Percentiles rank a stretch among this genome's conserved stretches.
These are phyloP conservation scores for Clarireedia monteithiana DNA, from an alignment of 2,329 filamentous ascomycete genomes.

Conservation along the genomic window DNA sequence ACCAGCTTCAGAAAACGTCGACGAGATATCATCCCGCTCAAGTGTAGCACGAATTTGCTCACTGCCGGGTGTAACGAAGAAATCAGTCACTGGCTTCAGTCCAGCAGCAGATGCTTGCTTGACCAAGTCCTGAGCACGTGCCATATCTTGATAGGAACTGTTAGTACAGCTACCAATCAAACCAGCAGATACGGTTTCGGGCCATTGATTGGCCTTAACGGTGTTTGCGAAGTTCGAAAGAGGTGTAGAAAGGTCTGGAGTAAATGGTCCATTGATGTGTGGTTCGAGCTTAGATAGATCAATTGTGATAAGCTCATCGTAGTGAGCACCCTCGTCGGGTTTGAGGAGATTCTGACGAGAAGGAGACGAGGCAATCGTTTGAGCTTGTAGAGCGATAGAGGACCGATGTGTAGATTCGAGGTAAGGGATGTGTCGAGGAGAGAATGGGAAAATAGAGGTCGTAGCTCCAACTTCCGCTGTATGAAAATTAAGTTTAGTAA, in stretches of 20 bases:
- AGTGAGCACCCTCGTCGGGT: conserved; percentile 75
- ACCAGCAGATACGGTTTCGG: conserved; percentile 80
- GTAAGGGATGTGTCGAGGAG: conserved; percentile 74
- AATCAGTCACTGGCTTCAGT: conserved; percentile 79
- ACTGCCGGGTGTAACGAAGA: conserved; percentile 93
- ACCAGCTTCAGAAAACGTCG: conserved; percentile 78
- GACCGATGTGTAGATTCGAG: conserved; percentile 74
- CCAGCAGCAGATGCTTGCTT: conserved; percentile 88
- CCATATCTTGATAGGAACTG: conserved; percentile 99
- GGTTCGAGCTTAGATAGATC: conserved; percentile 86
- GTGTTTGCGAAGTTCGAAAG: conserved; percentile 82
- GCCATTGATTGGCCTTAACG: conserved; percentile 82
- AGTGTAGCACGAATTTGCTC: conserved; percentile 95
- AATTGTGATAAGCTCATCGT: conserved; percentile 87
- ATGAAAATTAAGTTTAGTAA: neutral
- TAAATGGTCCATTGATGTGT: conserved; percentile 95
- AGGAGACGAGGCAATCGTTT: conserved; percentile 23
- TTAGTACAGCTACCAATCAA: conserved; percentile 98
- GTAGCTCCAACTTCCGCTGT: conserved; percentile 83
- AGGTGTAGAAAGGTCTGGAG: conserved; percentile 88
- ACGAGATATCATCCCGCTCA: conserved; percentile 77
- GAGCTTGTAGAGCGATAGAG: conserved; percentile 29
- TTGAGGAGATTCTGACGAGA: conserved; percentile 56
- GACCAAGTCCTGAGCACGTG: conserved; percentile 83
- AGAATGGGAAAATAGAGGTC: conserved; percentile 72